phyloP scores from a whole-genome alignment of 257 asterid species.

The Solanum corneliomulleri region DNA sequence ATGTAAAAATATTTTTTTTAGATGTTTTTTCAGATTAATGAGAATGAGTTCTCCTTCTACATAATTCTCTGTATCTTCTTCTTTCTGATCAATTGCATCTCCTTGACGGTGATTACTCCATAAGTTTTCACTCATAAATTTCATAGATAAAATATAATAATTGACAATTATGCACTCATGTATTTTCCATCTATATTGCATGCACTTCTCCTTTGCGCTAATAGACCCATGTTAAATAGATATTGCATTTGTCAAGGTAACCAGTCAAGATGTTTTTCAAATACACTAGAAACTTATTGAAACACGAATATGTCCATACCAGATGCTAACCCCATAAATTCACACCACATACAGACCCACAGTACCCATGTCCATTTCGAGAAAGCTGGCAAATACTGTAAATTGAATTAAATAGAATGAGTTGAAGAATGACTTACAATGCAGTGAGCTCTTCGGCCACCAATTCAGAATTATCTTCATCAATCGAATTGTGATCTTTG shows the following conservation, averaged over 20 bases:
- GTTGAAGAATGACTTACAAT: slow-evolving; percentile 27
- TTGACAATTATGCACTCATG: background rate
- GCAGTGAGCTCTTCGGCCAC: slow-evolving; percentile 81
- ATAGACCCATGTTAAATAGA: background rate
- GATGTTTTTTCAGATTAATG: too few species aligned
- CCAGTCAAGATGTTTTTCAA: background rate
- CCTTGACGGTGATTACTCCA: too few species aligned
- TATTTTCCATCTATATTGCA: background rate
- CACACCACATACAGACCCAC: background rate
- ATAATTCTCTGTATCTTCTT: too few species aligned
- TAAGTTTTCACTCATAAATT: background rate
- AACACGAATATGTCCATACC: background rate
- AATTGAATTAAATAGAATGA: background rate
- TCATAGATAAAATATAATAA: background rate
- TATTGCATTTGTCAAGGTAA: background rate
- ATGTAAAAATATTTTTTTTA: too few species aligned
- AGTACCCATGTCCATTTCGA: background rate
- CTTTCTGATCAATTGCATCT: too few species aligned
- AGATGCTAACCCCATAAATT: background rate
- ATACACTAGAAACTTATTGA: background rate
- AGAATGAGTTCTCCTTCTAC: too few species aligned
- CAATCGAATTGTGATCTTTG: slow-evolving; percentile 52
- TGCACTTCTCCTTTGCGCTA: background rate
- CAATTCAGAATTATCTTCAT: slow-evolving; percentile 44
- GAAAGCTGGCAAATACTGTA: background rate